phyloP scores from a whole-genome alignment of 164 flowering plant species.

The Brasenia schreberi region DNA sequence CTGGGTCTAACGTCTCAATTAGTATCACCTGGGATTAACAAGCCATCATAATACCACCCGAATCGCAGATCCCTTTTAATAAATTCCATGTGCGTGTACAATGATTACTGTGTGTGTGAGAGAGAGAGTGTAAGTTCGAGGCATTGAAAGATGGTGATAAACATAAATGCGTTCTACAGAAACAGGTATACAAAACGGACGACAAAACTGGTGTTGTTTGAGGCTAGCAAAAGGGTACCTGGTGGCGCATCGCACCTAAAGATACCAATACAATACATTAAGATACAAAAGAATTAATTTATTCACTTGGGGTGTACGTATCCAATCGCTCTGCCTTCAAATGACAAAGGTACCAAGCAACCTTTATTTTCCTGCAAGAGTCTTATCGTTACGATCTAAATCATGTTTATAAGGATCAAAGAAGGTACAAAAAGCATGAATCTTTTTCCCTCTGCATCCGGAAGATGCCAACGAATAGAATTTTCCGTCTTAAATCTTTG shows the following conservation, averaged over 20 bases:
- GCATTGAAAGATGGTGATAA: no score
- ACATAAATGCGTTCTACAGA: no score
- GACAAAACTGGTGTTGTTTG: neutral
- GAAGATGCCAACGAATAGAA: neutral
- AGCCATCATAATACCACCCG: no score
- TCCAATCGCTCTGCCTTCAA: slow-evolving; percentile 1
- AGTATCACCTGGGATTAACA: no score
- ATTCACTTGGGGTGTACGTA: slow-evolving; percentile 2
- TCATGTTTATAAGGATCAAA: no score
- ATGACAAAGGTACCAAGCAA: neutral
- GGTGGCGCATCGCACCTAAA: neutral
- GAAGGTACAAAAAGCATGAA: neutral
- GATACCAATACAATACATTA: neutral
- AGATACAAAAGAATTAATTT: neutral
- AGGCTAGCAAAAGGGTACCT: neutral
- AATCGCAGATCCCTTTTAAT: no score
- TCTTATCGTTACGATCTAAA: no score
- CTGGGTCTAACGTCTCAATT: no score
- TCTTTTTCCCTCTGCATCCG: neutral
- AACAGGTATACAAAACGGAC: no score
- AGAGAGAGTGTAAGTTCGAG: neutral
- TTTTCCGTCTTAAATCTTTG: neutral
- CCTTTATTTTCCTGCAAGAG: neutral
- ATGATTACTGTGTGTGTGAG: neutral
- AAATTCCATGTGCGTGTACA: no score